phyloP scores from a whole-genome alignment of 1,139 yeast species.

The Diutina neorugosa region DNA sequence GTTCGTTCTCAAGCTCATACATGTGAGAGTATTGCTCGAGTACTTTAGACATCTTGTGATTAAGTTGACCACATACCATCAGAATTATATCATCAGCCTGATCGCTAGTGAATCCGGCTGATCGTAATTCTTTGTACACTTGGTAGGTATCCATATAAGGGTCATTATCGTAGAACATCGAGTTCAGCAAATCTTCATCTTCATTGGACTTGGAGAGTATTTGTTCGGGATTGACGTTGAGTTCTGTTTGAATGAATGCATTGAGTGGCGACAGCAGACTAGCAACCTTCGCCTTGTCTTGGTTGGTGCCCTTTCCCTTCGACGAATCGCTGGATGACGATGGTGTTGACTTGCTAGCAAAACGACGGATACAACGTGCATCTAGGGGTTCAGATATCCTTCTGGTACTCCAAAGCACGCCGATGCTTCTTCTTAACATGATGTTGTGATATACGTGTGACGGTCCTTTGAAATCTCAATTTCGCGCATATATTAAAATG shows the following conservation, averaged over 20 bases:
- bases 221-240: background rate
- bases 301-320: background rate
- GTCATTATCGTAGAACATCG: conserved; percentile 27
- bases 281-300: background rate
- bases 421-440: background rate
- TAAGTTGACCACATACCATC: conserved; percentile 37
- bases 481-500: background rate
- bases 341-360: background rate
- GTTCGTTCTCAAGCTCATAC: conserved; percentile 73
- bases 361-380: background rate
- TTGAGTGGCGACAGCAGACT: background rate
- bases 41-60: conserved; percentile 43
- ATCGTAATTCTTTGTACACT: conserved; percentile 27
- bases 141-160: conserved; percentile 42
- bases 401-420: background rate
- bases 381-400: background rate
- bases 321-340: background rate
- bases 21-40: conserved; percentile 49
- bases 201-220: background rate
- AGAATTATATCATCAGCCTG: conserved; percentile 45
- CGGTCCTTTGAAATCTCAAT: background rate
- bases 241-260: background rate
- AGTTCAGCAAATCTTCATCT: conserved; percentile 6
- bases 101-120: conserved; percentile 36
- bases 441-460: background rate